Percentiles rank a stretch among this genome's conserved stretches.
Conservation (phyloP, 192 early-diverging fungal species). For the Linnemannia schmuckeri region DNA sequence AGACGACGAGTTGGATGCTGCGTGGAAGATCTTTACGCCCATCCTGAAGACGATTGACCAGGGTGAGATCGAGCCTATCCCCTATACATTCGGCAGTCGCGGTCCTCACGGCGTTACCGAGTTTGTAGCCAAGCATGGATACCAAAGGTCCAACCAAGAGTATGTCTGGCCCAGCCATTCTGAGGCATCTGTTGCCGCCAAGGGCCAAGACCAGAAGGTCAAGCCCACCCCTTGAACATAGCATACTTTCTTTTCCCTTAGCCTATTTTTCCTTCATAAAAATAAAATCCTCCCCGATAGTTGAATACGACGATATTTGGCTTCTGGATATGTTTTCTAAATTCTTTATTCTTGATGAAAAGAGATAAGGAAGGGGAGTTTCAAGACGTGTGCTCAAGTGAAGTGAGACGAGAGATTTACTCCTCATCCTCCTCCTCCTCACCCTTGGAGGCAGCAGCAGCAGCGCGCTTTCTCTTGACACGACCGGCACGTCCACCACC, state of each 20-base stretch:
- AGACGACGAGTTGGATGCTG: constrained; percentile 92
- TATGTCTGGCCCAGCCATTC: constrained; percentile 65
- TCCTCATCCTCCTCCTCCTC: constrained; percentile 73
- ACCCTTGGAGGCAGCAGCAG: constrained; percentile 70
- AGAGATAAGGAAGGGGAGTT: background rate
- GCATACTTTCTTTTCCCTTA: background rate
- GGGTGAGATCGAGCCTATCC: constrained; percentile 62
- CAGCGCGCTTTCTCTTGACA: constrained; percentile 94
- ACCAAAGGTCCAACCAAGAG: constrained; percentile 46
- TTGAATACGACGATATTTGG: background rate
- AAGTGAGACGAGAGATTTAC: constrained; percentile 36
- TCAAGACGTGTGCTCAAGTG: constrained; percentile 16
- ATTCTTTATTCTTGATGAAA: constrained; percentile 16
- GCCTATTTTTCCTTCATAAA: background rate
- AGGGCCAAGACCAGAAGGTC: constrained; percentile 48
- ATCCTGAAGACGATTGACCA: constrained; percentile 86
- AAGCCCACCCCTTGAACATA: background rate
- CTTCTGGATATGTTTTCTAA: background rate
- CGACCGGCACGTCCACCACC: constrained; percentile 99
- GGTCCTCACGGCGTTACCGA: constrained; percentile 84
- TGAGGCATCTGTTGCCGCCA: constrained; percentile 23
- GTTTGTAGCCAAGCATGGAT: constrained; percentile 79
- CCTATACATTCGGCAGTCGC: constrained; percentile 86
- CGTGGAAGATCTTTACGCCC: constrained; percentile 99
- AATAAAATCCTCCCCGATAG: background rate